Conservation (phyloP, 495 filamentous ascomycete genomes). For the Talaromyces stipitatus region DNA sequence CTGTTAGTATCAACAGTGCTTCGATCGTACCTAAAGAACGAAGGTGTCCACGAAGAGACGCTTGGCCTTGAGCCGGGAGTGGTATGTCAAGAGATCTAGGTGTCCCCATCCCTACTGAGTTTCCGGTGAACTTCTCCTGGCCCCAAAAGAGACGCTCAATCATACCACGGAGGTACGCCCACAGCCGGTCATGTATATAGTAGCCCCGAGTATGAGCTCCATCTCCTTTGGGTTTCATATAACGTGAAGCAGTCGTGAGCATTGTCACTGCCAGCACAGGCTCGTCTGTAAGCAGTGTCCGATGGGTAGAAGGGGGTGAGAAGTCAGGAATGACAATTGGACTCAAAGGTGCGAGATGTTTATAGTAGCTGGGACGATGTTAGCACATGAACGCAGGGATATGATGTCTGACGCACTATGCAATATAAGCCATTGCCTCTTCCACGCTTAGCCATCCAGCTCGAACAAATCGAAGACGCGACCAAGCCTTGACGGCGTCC, state of each 20-base stretch:
- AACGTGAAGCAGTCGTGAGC: conserved; percentile 82
- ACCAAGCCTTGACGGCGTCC: conserved; percentile 79
- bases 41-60: conserved; percentile 61
- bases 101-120: conserved; percentile 70
- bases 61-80: conserved; percentile 41
- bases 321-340: conserved; percentile 86
- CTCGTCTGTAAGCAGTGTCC: conserved; percentile 74
- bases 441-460: conserved; percentile 93
- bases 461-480: conserved; percentile 81
- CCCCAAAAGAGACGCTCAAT: conserved; percentile 92
- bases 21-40: conserved; percentile 90
- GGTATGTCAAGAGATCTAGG: conserved; percentile 54
- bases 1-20: conserved; percentile 84
- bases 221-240: conserved; percentile 68
- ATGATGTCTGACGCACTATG: conserved; percentile 54
- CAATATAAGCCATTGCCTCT: conserved; percentile 87
- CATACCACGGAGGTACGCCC: conserved; percentile 89
- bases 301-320: conserved; percentile 62
- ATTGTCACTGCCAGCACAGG: conserved; percentile 87
- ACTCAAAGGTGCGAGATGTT: conserved; percentile 80
- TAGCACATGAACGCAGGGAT: conserved; percentile 1
- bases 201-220: conserved; percentile 78
- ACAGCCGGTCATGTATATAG: conserved; percentile 92
- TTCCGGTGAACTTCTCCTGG: conserved; percentile 86
- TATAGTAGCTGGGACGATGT: conserved; percentile 62